These are phyloP conservation scores for Talaromyces rugulosus DNA, from an alignment of 2,329 filamentous ascomycete genomes.

Conservation along the genomic window DNA sequence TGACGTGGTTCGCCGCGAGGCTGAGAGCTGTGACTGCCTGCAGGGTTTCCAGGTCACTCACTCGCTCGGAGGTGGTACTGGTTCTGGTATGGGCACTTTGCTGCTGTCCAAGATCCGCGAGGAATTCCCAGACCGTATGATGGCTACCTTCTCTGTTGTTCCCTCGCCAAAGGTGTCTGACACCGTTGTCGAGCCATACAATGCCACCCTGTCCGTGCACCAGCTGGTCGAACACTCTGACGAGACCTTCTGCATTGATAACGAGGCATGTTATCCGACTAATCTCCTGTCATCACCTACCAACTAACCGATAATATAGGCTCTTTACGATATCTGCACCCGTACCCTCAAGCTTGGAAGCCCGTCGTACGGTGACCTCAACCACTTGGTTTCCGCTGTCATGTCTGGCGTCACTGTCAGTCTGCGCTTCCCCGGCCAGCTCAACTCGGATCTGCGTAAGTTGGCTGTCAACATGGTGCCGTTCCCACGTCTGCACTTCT, in stretches of 20 bases:
- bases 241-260: conserved; percentile 99
- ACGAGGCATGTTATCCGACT: conserved; percentile 61
- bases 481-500: conserved; percentile 99
- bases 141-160: conserved; percentile 99
- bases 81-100: conserved; percentile 99
- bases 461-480: conserved; percentile 99
- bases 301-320: conserved; percentile 39
- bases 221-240: conserved; percentile 99
- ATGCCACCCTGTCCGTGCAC: conserved; percentile 97
- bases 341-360: conserved; percentile 97
- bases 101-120: conserved; percentile 99
- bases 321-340: conserved; percentile 99
- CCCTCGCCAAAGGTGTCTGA: conserved; percentile 99
- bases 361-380: conserved; percentile 97
- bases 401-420: conserved; percentile 99
- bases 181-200: conserved; percentile 99
- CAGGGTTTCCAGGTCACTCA: conserved; percentile 99
- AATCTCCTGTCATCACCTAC: background rate
- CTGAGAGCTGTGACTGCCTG: conserved; percentile 98
- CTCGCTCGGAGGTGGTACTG: conserved; percentile 99
- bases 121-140: conserved; percentile 99
- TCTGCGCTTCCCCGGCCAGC: conserved; percentile 97
- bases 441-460: conserved; percentile 99
- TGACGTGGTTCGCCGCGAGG: conserved; percentile 97
- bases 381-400: conserved; percentile 98